A percentile compares a stretch with the other conserved stretches of the same genome.
phyloP scores from a whole-genome alignment of 805 yeast species.

The Teunomyces stri region DNA sequence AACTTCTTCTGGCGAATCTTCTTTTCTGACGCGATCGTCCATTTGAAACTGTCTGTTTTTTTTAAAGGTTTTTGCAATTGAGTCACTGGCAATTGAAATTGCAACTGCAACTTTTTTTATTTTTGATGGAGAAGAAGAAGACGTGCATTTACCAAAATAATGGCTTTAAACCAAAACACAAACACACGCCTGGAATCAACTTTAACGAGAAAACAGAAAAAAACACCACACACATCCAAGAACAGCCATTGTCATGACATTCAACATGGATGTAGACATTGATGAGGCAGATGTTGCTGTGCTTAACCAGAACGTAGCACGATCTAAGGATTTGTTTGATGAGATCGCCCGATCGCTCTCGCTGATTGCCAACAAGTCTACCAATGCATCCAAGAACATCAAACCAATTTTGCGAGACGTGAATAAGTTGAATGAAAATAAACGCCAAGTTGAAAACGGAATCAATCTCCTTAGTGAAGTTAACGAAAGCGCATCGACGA shows the following conservation, averaged over 20 bases:
- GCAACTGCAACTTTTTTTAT: too few relatives aligned
- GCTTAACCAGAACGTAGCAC: conserved; percentile 66
- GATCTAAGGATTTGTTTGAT: conserved; percentile 54
- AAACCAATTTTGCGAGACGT: conserved; percentile 70
- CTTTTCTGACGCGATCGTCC: background rate
- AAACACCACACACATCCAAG: too few relatives aligned
- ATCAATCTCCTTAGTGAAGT: conserved; percentile 51
- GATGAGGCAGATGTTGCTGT: conserved; percentile 86
- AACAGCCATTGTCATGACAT: conserved; percentile 8
- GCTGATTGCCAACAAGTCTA: conserved; percentile 51
- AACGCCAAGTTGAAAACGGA: conserved; percentile 56
- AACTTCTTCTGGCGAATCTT: conserved; percentile 9
- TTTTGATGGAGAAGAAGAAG: too few relatives aligned
- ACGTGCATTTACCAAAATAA: too few relatives aligned
- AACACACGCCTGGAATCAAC: too few relatives aligned
- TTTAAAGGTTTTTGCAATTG: too few relatives aligned
- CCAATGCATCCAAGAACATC: conserved; percentile 58
- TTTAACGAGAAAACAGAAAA: too few relatives aligned
- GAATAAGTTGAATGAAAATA: conserved; percentile 52
- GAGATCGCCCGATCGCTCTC: conserved; percentile 55
- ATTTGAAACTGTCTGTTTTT: background rate
- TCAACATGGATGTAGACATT: conserved; percentile 46
- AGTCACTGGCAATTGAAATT: too few relatives aligned
- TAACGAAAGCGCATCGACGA: conserved; percentile 47
- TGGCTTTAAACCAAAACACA: too few relatives aligned